Base-by-base conservation (phyloP, 345 rosid species). In the Salix dunnii region DNA sequence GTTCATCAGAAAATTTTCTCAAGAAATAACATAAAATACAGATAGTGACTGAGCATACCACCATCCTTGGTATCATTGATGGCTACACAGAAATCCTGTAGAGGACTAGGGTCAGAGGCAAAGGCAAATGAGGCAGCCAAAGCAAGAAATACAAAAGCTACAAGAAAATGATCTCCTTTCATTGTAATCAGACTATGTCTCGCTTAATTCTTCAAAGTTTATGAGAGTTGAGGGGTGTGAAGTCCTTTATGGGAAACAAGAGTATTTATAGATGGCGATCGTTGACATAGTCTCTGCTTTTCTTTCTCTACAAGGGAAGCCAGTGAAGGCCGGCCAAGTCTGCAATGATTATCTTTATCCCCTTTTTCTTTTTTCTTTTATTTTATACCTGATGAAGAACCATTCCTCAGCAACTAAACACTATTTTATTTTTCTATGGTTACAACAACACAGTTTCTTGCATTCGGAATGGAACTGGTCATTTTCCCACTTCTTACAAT, bases 31-130 rank as follows among this genome's bases (percentile, higher is more conserved):
- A 43, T 3, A 17, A 43, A 43, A 5, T 11, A 11, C 49, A 11
- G 72, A 23, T 10, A 21, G 25, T 6, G 27, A 69, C 31, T 3
- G 6, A 9, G 7, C 2, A 2, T 60, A 68, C 68, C 67, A 25
- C 12, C 68, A 17, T 23, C 16, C 17, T 65, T 38, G 6, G 25
- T n/a, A 49, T 49, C 71, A 23, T 48, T 51, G 13, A 36, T 25
- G 5, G 78, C 78, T 13, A 68, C 78, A 18, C 78, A 76, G 27
- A 76, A 67, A 67, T 76, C 78, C 53, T 76, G 72, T 1, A 76
- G 67, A 40, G 78, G 73, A 17, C 51, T n/a, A 27, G 78, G 78
- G 38, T 76, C 78, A 12, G 12, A 58, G 67, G 78, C 78, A 27
- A 8, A 8, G 40, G 53, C 55, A 36, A 76, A 58, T 11, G 67